These are phyloP conservation scores for Aureobasidium namibiae DNA, from an alignment of 2,329 filamentous ascomycete species.

Conservation along the genomic window DNA sequence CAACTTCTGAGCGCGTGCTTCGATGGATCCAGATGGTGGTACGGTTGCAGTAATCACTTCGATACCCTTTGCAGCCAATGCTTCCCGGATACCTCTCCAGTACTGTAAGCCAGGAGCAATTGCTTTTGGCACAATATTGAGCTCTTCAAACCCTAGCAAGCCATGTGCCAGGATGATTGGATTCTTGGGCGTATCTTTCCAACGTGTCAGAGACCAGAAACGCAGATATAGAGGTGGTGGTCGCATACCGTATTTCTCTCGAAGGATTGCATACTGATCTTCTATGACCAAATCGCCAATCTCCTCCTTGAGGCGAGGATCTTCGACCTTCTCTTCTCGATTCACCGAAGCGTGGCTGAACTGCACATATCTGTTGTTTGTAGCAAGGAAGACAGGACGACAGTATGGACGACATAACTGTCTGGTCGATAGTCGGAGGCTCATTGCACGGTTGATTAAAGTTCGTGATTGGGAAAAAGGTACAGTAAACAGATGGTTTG, in stretches of 20 bases:
- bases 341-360: slow-evolving; percentile 3
- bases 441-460: background rate
- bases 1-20: slow-evolving; percentile 47
- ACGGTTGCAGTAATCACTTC: slow-evolving; percentile 55
- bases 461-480: background rate
- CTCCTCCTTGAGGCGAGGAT: slow-evolving; percentile 9
- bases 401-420: background rate
- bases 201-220: background rate
- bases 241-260: slow-evolving; percentile 46
- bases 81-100: slow-evolving; percentile 56
- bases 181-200: slow-evolving; percentile 38
- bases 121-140: slow-evolving; percentile 33
- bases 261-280: slow-evolving; percentile 54
- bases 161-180: slow-evolving; percentile 57
- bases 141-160: slow-evolving; percentile 57
- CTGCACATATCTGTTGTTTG: background rate
- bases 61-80: slow-evolving; percentile 46
- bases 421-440: background rate
- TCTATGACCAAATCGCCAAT: slow-evolving; percentile 33
- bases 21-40: slow-evolving; percentile 51
- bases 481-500: background rate
- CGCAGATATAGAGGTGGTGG: background rate
- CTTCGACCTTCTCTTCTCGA: background rate
- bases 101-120: slow-evolving; percentile 52
- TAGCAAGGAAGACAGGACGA: background rate